Conservation (phyloP, 306 rosid species). For the Ormosia emarginata region DNA sequence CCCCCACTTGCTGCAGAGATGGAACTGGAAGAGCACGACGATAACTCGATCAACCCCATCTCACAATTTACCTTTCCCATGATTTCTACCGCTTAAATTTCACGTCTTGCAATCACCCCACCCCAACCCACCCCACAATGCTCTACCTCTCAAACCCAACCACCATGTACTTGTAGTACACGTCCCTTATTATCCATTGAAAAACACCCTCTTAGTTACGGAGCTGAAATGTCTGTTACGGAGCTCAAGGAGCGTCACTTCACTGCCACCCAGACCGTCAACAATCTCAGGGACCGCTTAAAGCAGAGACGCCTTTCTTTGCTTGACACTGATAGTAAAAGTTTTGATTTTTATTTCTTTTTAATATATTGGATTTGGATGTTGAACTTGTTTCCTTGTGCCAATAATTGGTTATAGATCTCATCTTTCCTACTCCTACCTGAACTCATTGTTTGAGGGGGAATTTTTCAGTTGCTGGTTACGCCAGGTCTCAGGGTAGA, state of each 20-base stretch:
- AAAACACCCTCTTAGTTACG: too few relatives aligned
- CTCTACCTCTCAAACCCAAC: background rate
- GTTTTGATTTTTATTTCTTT: background rate
- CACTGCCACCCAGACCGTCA: slow-evolving; percentile 62
- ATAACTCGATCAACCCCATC: background rate
- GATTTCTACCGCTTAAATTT: background rate
- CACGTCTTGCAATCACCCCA: background rate
- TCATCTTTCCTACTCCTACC: slow-evolving; percentile 1
- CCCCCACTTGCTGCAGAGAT: background rate
- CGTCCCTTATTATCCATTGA: background rate
- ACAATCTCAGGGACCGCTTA: slow-evolving; percentile 59
- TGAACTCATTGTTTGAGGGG: slow-evolving; percentile 13
- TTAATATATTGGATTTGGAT: background rate
- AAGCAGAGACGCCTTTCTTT: slow-evolving; percentile 63
- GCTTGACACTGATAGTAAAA: slow-evolving; percentile 71
- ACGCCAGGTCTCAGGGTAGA: slow-evolving; percentile 64
- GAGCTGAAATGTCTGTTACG: slow-evolving; percentile 58
- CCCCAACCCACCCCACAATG: background rate
- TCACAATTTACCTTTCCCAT: background rate
- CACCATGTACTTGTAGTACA: background rate
- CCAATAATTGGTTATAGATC: slow-evolving; percentile 13
- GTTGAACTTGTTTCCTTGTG: background rate
- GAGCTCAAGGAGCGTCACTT: slow-evolving; percentile 81
- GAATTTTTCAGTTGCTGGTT: slow-evolving; percentile 52
- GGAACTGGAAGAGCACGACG: background rate